Conservation (phyloP, 371 early-diverging fungal genomes). For the Paraphysoderma sedebokerense region DNA sequence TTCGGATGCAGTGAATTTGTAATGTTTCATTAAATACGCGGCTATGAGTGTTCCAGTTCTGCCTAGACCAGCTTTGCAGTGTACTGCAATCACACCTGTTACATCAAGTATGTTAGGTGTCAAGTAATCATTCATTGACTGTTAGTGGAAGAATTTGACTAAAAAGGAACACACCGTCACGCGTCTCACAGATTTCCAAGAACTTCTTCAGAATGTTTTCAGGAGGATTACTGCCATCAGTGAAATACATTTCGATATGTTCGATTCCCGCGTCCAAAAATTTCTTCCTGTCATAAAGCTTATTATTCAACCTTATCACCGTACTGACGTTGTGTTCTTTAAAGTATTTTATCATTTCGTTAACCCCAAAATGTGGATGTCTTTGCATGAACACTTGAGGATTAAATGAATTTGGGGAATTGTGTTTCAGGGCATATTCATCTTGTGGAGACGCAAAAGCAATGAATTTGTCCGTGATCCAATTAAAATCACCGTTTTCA, state of each 20-base stretch:
- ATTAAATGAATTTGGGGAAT: no score
- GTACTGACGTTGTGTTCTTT: slow-evolving; percentile 12
- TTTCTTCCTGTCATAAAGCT: slow-evolving; percentile 26
- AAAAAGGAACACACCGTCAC: slow-evolving; percentile 11
- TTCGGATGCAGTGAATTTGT: slow-evolving; percentile 33
- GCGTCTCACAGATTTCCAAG: slow-evolving; percentile 27
- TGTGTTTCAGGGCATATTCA: slow-evolving; percentile 13
- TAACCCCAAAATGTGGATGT: no score
- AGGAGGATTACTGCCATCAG: slow-evolving; percentile 42
- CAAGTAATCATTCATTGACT: background rate
- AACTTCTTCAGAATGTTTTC: slow-evolving; percentile 31
- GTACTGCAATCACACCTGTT: slow-evolving; percentile 36
- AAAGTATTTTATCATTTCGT: slow-evolving; percentile 12
- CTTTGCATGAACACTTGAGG: background rate
- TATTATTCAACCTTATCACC: slow-evolving; percentile 37
- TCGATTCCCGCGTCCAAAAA: slow-evolving; percentile 30
- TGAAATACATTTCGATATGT: slow-evolving; percentile 38
- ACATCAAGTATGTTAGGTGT: background rate
- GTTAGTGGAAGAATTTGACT: background rate
- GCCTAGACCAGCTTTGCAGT: slow-evolving; percentile 63
- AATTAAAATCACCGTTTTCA: slow-evolving; percentile 46
- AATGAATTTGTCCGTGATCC: slow-evolving; percentile 38
- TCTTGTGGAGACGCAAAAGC: slow-evolving; percentile 41
- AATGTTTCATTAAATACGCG: slow-evolving; percentile 40
- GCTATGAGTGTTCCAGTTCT: slow-evolving; percentile 58